phyloP scores from a whole-genome alignment of 805 yeast species.

The Candida caryicola region DNA sequence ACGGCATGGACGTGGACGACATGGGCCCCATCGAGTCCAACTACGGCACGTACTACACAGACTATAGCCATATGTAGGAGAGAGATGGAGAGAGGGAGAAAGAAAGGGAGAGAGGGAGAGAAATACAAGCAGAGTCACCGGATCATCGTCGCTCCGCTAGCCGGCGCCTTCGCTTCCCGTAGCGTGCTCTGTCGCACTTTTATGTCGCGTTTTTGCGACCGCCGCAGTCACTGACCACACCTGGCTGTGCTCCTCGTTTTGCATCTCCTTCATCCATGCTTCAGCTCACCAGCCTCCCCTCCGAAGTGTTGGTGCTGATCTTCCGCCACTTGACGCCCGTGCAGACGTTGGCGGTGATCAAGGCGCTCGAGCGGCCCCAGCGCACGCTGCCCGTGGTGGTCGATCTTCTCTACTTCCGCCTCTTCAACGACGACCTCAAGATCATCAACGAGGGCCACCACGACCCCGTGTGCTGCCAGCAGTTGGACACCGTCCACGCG shows the following conservation, averaged over 20 bases:
- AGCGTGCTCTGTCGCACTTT: too few relatives aligned
- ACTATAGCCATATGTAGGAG: conserved; percentile 5
- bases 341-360: conserved; percentile 6
- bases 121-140: too few relatives aligned
- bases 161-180: too few relatives aligned
- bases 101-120: not conserved
- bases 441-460: conserved; percentile 8
- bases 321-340: conserved; percentile 8
- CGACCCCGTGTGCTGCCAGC: conserved; percentile 7
- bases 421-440: conserved; percentile 17
- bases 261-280: too few relatives aligned
- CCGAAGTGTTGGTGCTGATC: conserved; percentile 17
- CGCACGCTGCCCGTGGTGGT: not conserved
- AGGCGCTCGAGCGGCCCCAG: conserved; percentile 4
- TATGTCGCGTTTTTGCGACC: too few relatives aligned
- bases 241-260: too few relatives aligned
- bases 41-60: conserved; percentile 18
- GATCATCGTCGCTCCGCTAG: too few relatives aligned
- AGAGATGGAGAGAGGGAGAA: not conserved
- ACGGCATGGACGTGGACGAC: conserved; percentile 11
- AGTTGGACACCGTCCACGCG: conserved; percentile 10
- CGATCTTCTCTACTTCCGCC: conserved; percentile 16
- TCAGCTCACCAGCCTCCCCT: conserved; percentile 14
- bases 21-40: conserved; percentile 11
- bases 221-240: too few relatives aligned